Conservation (phyloP, 164 flowering plant genomes). For the Amborella trichopoda region DNA sequence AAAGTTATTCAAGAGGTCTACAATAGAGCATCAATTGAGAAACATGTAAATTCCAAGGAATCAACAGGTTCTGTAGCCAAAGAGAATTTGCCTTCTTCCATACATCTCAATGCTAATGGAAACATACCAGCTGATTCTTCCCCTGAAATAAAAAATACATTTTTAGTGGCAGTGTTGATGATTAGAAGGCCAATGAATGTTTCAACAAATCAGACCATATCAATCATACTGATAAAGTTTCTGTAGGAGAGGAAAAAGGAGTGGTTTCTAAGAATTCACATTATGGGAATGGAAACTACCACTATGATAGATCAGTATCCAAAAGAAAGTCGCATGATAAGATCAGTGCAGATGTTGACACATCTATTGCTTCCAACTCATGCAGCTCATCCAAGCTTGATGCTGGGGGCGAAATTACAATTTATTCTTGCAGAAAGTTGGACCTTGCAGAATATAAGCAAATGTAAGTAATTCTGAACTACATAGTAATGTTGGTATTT, state of each 20-base stretch:
- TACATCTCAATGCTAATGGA: slow-evolving; percentile 14
- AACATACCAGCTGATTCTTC: slow-evolving; percentile 6
- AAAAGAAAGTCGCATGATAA: slow-evolving; percentile 39
- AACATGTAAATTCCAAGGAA: slow-evolving; percentile 16
- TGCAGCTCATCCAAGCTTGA: slow-evolving; percentile 32
- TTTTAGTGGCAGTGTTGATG: slow-evolving; percentile 19
- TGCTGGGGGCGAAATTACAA: slow-evolving; percentile 5
- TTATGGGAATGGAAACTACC: slow-evolving; percentile 11
- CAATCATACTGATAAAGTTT: slow-evolving; percentile 13
- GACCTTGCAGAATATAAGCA: slow-evolving; percentile 36
- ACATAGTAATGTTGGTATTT: neutral
- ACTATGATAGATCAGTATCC: slow-evolving; percentile 14
- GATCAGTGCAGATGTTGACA: neutral
- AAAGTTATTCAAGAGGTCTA: slow-evolving; percentile 24
- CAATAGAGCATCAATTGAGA: slow-evolving; percentile 15
- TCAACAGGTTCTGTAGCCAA: slow-evolving; percentile 9
- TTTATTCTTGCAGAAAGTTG: slow-evolving; percentile 14
- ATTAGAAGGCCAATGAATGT: slow-evolving; percentile 7
- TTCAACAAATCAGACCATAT: slow-evolving; percentile 9
- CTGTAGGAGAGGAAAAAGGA: slow-evolving; percentile 5
- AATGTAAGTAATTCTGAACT: slow-evolving; percentile 30
- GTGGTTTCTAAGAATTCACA: slow-evolving; percentile 9
- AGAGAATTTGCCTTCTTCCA: slow-evolving; percentile 7
- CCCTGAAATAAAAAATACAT: slow-evolving; percentile 7
- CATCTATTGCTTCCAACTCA: slow-evolving; percentile 2